These are phyloP conservation scores for Neurospora intermedia DNA, from an alignment of 495 filamentous ascomycete genomes.

Conservation along the genomic window DNA sequence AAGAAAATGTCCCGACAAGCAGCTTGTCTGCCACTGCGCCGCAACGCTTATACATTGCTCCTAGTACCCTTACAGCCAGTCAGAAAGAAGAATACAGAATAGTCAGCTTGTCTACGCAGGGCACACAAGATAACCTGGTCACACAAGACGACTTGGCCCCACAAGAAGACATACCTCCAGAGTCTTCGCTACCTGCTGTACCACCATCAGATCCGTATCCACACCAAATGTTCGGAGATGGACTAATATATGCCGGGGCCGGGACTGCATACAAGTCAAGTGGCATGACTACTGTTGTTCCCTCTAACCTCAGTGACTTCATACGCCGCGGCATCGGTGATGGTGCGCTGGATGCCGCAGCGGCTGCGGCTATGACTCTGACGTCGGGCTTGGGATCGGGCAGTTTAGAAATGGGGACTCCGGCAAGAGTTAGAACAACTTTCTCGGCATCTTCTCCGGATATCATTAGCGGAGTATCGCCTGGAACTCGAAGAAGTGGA, in stretches of 20 bases:
- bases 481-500: neutral
- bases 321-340: neutral
- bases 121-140: neutral
- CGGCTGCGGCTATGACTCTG: neutral
- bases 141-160: neutral
- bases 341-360: neutral
- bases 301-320: neutral
- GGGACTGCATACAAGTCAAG: constrained; percentile 16
- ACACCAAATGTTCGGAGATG: neutral
- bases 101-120: constrained; percentile 8
- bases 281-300: constrained; percentile 13
- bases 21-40: constrained; percentile 6
- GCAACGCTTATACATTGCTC: constrained; percentile 11
- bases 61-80: constrained; percentile 19
- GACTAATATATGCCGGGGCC: neutral
- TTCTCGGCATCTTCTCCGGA: neutral
- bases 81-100: constrained; percentile 18
- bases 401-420: neutral
- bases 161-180: neutral
- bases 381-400: neutral
- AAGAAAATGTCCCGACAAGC: neutral
- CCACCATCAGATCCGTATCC: neutral
- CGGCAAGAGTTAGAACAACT: neutral
- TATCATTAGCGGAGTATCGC: neutral
- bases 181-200: neutral